Evolutionary conservation across 2,329 filamentous ascomycete species (phyloP).

Genomic region (Cercospora citrullina): DNA sequence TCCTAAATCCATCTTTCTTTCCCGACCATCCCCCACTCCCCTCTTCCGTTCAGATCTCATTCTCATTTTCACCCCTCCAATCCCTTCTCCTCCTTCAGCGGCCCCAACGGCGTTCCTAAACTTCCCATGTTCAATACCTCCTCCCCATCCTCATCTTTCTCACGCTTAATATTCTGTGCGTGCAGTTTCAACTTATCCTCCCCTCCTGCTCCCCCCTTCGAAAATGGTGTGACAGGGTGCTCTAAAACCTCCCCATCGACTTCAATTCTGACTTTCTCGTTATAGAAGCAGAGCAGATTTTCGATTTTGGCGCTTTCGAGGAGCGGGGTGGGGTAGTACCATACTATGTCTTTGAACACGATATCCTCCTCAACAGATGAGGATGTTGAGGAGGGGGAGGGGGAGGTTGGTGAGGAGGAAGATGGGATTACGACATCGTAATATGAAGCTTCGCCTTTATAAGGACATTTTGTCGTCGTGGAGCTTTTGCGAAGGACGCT

Average conservation of each 20-base stretch:
- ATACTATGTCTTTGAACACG: slow-evolving; percentile 55
- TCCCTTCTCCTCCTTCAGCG: slow-evolving; percentile 9
- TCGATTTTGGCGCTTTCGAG: slow-evolving; percentile 58
- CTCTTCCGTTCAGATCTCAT: no score
- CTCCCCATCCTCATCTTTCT: background rate
- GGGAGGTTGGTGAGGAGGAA: background rate
- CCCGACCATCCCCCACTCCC: background rate
- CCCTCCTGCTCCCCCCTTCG: background rate
- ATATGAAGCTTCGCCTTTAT: slow-evolving; percentile 66
- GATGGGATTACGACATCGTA: slow-evolving; percentile 49
- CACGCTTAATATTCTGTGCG: background rate
- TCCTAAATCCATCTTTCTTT: background rate
- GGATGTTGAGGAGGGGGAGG: background rate
- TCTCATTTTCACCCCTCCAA: background rate
- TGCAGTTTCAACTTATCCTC: background rate
- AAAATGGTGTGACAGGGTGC: slow-evolving; percentile 36
- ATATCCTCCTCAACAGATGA: slow-evolving; percentile 37
- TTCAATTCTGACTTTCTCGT: slow-evolving; percentile 68
- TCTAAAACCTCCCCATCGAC: slow-evolving; percentile 41
- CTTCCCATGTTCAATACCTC: slow-evolving; percentile 6
- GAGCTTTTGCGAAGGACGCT: slow-evolving; percentile 51
- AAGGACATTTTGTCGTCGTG: slow-evolving; percentile 62
- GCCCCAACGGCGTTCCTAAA: background rate
- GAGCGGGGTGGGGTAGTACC: slow-evolving; percentile 63
- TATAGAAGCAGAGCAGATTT: slow-evolving; percentile 61